A percentile compares a stretch with the other conserved stretches of the same genome.
Conservation (phyloP, 78 protist species). For the Dictyostelium citrinum region DNA sequence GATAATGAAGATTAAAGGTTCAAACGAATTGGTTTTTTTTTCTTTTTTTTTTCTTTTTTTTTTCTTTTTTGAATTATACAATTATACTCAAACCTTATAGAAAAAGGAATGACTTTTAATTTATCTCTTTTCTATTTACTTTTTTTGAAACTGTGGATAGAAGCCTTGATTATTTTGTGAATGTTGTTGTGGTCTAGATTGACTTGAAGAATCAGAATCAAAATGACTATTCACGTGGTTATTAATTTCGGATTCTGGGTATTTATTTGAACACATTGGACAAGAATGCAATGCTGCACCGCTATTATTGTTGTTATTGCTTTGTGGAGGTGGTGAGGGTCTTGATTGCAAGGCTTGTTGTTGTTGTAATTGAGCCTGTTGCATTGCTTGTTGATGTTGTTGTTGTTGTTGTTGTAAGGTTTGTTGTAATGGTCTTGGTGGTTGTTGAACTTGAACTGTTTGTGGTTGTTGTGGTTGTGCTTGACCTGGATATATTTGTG, state of each 20-base stretch:
- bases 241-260: conserved; percentile 17
- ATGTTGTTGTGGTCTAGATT: background rate
- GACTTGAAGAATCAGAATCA: background rate
- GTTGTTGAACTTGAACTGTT: background rate
- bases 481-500: background rate
- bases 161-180: background rate
- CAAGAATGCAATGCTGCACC: background rate
- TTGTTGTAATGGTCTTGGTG: background rate
- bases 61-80: background rate
- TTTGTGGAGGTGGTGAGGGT: background rate
- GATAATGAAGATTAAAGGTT: background rate
- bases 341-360: background rate
- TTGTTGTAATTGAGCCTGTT: background rate
- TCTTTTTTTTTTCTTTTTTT: background rate
- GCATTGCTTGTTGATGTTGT: background rate
- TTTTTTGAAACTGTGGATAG: background rate
- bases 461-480: conserved; percentile 8
- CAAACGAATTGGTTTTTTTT: background rate
- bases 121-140: background rate
- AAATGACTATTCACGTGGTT: conserved; percentile 3
- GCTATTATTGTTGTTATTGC: background rate
- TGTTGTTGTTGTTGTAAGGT: conserved; percentile 1
- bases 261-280: conserved; percentile 28
- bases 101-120: background rate
- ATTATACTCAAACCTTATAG: background rate